These are phyloP conservation scores for Sporothrix globosa DNA, from an alignment of 2,329 filamentous ascomycete species.

Conservation along the genomic window DNA sequence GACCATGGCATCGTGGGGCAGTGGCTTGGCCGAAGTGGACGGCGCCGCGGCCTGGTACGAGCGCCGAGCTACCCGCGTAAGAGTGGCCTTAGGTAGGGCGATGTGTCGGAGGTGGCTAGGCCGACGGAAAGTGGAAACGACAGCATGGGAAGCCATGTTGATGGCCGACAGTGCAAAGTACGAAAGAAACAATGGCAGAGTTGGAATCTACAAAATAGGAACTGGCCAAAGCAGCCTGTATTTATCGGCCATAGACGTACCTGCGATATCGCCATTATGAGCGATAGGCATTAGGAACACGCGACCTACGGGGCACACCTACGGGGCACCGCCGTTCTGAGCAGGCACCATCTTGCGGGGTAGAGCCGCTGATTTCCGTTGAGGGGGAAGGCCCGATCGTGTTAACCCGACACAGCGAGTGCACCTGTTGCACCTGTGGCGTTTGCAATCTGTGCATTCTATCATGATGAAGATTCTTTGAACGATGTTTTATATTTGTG, in stretches of 20 bases:
- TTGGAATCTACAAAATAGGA: not conserved
- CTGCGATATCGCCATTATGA: slow-evolving; percentile 12
- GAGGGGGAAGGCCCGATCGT: not conserved
- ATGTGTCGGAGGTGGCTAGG: not conserved
- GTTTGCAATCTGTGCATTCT: not conserved
- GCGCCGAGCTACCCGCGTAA: not conserved
- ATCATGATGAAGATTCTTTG: no score
- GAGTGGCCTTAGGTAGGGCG: not conserved
- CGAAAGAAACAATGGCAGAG: no score
- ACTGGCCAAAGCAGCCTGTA: not conserved
- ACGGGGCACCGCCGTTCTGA: not conserved
- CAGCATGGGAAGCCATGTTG: slow-evolving; percentile 20
- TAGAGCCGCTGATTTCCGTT: slow-evolving; percentile 8
- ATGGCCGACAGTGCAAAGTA: not conserved
- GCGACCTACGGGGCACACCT: not conserved
- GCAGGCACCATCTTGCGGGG: slow-evolving; percentile 21
- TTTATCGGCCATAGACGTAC: not conserved
- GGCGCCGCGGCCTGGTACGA: slow-evolving; percentile 21
- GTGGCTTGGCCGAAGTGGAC: not conserved
- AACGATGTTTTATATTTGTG: not conserved
- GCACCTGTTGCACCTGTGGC: not conserved
- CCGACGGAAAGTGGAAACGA: slow-evolving; percentile 11
- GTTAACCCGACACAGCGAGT: not conserved
- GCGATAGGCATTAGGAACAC: not conserved
- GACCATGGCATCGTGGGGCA: slow-evolving; percentile 44